Percentiles rank a stretch among this genome's conserved stretches.
Evolutionary conservation across 352 stramenopile genomes (phyloP).

Genomic region (Pythium biforme): DNA sequence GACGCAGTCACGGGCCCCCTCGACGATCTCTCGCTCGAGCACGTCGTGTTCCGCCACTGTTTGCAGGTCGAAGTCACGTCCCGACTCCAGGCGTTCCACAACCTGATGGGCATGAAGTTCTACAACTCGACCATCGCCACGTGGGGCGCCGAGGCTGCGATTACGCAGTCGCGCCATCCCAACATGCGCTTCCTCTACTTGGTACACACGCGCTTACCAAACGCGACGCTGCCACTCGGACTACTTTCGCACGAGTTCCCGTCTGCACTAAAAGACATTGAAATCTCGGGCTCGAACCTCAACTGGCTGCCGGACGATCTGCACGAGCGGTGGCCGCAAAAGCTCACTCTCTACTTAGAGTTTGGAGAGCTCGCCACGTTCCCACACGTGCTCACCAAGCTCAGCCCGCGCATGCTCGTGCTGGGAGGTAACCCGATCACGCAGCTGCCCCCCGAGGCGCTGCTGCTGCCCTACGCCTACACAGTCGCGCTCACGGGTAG

Average conservation of each 20-base stretch:
- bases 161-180: slow-evolving; percentile 4
- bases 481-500: slow-evolving; percentile 10
- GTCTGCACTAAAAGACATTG: neutral
- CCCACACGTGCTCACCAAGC: neutral
- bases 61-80: slow-evolving; percentile 30
- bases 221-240: slow-evolving; percentile 4
- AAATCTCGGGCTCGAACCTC: slow-evolving; percentile 17
- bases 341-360: slow-evolving; percentile 11
- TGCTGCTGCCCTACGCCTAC: slow-evolving; percentile 1
- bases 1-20: slow-evolving; percentile 17
- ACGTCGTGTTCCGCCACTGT: slow-evolving; percentile 44
- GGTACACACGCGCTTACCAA: slow-evolving; percentile 8
- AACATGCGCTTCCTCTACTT: slow-evolving; percentile 8
- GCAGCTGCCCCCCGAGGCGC: neutral
- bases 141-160: slow-evolving; percentile 11
- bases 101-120: slow-evolving; percentile 15
- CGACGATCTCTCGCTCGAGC: slow-evolving; percentile 22
- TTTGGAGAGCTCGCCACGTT: slow-evolving; percentile 2
- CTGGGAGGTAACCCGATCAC: slow-evolving; percentile 14
- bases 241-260: slow-evolving; percentile 12
- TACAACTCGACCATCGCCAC: slow-evolving; percentile 22
- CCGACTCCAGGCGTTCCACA: slow-evolving; percentile 29
- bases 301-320: slow-evolving; percentile 6
- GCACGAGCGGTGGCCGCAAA: slow-evolving; percentile 11
- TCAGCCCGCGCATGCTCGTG: slow-evolving; percentile 10